Base-by-base conservation (phyloP, 2,329 filamentous ascomycete species). In the Aphanocladium album region DNA sequence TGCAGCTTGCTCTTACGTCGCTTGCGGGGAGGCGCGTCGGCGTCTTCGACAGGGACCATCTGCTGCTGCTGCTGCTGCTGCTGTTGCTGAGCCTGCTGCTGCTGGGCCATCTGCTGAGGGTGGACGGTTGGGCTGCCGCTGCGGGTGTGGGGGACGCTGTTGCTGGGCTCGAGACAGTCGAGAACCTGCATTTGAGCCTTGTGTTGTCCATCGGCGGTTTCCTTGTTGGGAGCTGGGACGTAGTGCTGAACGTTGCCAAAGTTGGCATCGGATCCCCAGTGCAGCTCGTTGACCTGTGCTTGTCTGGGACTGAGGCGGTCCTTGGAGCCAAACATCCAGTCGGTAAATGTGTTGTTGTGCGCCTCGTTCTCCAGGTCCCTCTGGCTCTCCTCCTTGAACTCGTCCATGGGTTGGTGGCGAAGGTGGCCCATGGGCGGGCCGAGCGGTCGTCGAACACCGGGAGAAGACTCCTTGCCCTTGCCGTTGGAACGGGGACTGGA, bases 231-330 rank as follows among this genome's bases (percentile, higher is more conserved):
- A 11, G 78, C 77, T 1, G 86, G 82, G 7, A 83, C 74, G 66
- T 87, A 91, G n/a, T 79, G 47, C 66, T 84, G 82, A 6, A 79
- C 70, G 23, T 74, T 72, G 63, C 76, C 80, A 69, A 91, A 91
- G 61, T 78, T 83, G n/a, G 80, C 71, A 71, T 91, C 88, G 1
- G 88, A 88, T 11, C 88, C 88, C 83, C 85, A 90, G 63, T 83
- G 82, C 49, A 89, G 77, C 57, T 82, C 78, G 67, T 78, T 62
- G 61, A 72, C 70, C 57, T 69, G 73, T 39, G 72, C 73, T 67
- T 72, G 72, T 62, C 72, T 72, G 62, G 72, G 27, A 23, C 25
- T 64, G 57, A 64, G 61, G 47, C 66, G 67, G 16, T 70, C 66
- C 23, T 70, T 71, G 9, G 67, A 64, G 12, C 72, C 74, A 63